These are phyloP conservation scores for Biscutella laevigata DNA, from an alignment of 441 rosid genomes.

Conservation along the genomic window DNA sequence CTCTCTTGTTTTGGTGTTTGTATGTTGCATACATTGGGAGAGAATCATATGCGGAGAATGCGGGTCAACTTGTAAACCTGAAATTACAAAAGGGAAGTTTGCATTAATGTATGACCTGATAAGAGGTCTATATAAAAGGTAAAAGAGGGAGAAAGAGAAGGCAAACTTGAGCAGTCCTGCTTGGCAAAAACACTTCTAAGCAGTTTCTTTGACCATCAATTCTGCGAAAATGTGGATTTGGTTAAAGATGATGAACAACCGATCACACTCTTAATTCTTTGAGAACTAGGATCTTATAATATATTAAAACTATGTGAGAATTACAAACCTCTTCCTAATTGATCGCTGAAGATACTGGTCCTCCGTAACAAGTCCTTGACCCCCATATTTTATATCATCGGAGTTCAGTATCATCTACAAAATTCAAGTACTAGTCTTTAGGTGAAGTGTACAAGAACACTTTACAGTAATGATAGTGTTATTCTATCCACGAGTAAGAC, in stretches of 20 bases:
- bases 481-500: neutral
- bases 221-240: constrained; percentile 35
- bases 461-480: neutral
- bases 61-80: constrained; percentile 82
- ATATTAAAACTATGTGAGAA: constrained; percentile 3
- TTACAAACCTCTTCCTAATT: constrained; percentile 46
- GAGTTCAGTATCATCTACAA: constrained; percentile 67
- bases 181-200: constrained; percentile 71
- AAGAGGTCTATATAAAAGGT: no score
- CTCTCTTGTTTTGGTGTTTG: neutral
- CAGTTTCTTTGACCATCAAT: constrained; percentile 67
- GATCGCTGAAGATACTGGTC: constrained; percentile 68
- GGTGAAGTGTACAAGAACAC: constrained; percentile 2
- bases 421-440: constrained; percentile 5
- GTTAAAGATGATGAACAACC: constrained; percentile 13
- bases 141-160: constrained; percentile 11
- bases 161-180: constrained; percentile 91
- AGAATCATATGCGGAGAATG: constrained; percentile 60
- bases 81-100: constrained; percentile 1
- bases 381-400: constrained; percentile 75
- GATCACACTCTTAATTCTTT: neutral
- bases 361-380: constrained; percentile 46
- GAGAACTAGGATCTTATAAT: neutral
- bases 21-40: neutral
- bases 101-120: neutral